Base-by-base conservation (phyloP, 2,329 filamentous ascomycete species). In the Arthrinium puccinioides region DNA sequence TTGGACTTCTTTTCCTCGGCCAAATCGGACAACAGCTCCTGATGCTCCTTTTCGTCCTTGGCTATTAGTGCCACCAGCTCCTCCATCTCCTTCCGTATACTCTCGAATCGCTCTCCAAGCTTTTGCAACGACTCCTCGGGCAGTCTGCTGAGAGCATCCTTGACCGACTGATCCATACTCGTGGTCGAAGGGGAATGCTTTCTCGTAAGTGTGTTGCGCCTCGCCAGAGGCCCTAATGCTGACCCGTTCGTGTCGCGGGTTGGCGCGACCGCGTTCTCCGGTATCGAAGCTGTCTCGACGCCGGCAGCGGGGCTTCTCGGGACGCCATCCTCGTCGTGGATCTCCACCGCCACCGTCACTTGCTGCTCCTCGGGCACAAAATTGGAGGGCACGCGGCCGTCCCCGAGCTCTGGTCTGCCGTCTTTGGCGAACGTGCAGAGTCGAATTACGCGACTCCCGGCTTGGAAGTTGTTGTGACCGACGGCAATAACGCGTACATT, bases 401-500 rank as follows among this genome's bases (percentile, higher is more conserved):
- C 71, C 30, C 72, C 74, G 13, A 80, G 63, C 26, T 72, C 66
- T n/a, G 78, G 79, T 21, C 72, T 72, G 38, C 77, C 78, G 59
- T 82, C 79, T 48, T 66, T 70, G 54, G 67, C 74, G 57, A 75
- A 81, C 32, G 92, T 97, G 50, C 84, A 78, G 38, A 98, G 70
- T 38, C 92, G 84, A 45, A 97, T 81, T 25, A 94, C 79, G 5
- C 79, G 74, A 58, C 92, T 96, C 25, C 87, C 84, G 1, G 89
- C 87, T 55, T 94, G 87, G 52, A 97, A 97, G 59, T 92, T 94
- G 49, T 89, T 87, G 21, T 83, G 78, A 33, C 90, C 94, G 37
- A 96, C 84, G 26, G 90, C 87, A 48, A 96, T 85, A 37, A 97
- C 87, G 42, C 90, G 83, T 20, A 98, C 82, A 47, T 94, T 94